Base-by-base conservation (phyloP, 2,329 filamentous ascomycete species). In the Botrytis hyacinthi region DNA sequence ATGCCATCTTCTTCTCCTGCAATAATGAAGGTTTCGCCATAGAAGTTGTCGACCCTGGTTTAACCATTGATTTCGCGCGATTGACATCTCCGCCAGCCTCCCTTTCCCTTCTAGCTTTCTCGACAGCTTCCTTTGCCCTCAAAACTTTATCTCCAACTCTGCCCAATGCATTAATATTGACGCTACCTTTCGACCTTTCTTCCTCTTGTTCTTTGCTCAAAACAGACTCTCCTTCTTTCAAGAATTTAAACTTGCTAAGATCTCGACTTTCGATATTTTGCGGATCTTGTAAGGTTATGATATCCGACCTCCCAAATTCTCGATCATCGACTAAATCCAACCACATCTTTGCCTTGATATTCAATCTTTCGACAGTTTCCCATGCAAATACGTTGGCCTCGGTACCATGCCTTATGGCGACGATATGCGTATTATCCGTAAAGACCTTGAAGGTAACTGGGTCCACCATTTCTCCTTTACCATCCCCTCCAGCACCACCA, bases 341-440 rank as follows among this genome's bases (percentile, higher is more conserved):
- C 96, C 96, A 99, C 85, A 97, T 92, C 87, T 98, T 98, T 68
- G 94, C 88, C 85, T 98, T 98, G 83, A 99, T 92, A 82, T 99
- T 99, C 84, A 99, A 89, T 78, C 93, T 89, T 83, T 98, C 93
- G 54, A 99, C 90, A 1, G 97, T 99, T 80, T 99, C 97, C 89
- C 92, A 98, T 1, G 95, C 91, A 81, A 98, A 99, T 7, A 97
- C 96, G 83, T 99, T 99, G 68, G 95, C 95, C 73, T 95, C 95
- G 72, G 87, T 92, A 72, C 89, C 90, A 82, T 92, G 90, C 73
- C 90, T 88, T 76, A 99, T 87, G 26, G 95, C 95, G 63, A 98
- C 93, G 74, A 99, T 93, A 82, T 98, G 96, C 6, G 96, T 98
- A 83, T 98, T 98, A 82, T 99, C 94, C 65, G 96, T 99, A 80